Percentiles rank a stretch among this genome's conserved stretches.
Evolutionary conservation across 768 basidiomycete genomes (phyloP).

Genomic region (Glaciozyma antarctica): DNA sequence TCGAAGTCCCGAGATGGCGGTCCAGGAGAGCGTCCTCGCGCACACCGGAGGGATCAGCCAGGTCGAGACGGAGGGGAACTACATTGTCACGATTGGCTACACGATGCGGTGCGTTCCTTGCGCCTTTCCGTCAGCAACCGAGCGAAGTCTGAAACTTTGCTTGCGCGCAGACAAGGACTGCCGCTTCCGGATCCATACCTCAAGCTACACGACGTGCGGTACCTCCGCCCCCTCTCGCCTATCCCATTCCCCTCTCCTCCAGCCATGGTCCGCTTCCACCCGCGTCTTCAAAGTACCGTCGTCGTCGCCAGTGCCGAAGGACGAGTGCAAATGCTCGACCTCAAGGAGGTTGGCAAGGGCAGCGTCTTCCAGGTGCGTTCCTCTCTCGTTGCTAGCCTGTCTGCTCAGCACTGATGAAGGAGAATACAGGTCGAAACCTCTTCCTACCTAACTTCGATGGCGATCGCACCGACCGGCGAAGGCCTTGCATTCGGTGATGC

Average conservation of each 20-base stretch:
- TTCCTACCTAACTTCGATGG: conserved; percentile 66
- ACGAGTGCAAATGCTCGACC: conserved; percentile 74
- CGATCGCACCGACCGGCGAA: conserved; percentile 76
- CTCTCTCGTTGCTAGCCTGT: background rate
- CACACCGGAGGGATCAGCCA: conserved; percentile 76
- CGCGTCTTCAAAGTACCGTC: conserved; percentile 63
- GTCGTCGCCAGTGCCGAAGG: conserved; percentile 71
- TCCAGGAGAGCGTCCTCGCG: conserved; percentile 57
- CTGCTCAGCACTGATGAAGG: background rate
- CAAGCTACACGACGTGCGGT: conserved; percentile 82
- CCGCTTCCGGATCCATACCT: conserved; percentile 85
- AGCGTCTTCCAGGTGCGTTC: conserved; percentile 60
- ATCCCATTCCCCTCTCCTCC: conserved; percentile 80
- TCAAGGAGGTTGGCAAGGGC: conserved; percentile 55
- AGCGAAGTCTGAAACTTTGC: background rate
- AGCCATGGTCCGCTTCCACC: conserved; percentile 70
- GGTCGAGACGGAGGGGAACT: conserved; percentile 66
- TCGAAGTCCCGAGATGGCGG: conserved; percentile 48
- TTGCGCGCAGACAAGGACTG: conserved; percentile 58
- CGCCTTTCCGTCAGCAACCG: background rate
- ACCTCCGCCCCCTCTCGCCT: conserved; percentile 69
- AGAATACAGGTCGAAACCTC: conserved; percentile 38
- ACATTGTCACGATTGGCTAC: conserved; percentile 77
- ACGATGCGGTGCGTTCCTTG: conserved; percentile 58
- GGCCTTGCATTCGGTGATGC: conserved; percentile 89